Conservation (phyloP, 306 rosid species). For the cucumber (Cucumis sativus) region DNA sequence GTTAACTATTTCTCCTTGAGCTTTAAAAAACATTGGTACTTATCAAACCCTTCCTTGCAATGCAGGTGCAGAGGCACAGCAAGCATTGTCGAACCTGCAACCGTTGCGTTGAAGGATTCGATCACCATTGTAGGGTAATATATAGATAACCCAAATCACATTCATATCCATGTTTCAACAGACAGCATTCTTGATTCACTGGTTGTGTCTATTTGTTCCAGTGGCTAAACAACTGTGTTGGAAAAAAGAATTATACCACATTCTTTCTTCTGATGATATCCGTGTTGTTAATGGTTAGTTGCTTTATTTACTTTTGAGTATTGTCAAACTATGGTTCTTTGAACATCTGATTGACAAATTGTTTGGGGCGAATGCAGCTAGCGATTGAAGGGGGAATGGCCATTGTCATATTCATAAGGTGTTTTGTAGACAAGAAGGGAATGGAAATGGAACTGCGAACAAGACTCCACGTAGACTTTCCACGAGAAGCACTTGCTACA, state of each 20-base stretch:
- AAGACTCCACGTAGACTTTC: constrained; percentile 46
- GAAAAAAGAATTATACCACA: constrained; percentile 78
- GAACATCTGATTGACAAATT: neutral
- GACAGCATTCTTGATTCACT: neutral
- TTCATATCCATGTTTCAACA: neutral
- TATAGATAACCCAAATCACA: neutral
- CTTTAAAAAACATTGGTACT: neutral
- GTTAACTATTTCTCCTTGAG: too few relatives aligned
- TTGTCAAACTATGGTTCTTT: neutral
- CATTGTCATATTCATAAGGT: constrained; percentile 66
- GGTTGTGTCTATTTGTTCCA: constrained; percentile 17
- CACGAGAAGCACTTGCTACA: constrained; percentile 68
- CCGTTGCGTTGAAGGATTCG: constrained; percentile 92
- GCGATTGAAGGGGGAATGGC: constrained; percentile 77
- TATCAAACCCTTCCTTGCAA: neutral
- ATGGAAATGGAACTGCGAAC: constrained; percentile 54
- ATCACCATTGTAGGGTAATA: constrained; percentile 88
- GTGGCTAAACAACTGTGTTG: constrained; percentile 98
- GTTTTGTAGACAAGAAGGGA: constrained; percentile 63
- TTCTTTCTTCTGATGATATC: constrained; percentile 80
- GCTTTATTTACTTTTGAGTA: constrained; percentile 2
- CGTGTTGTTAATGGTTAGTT: constrained; percentile 56
- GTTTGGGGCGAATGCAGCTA: constrained; percentile 28
- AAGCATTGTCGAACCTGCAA: constrained; percentile 95
- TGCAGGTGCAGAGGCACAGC: constrained; percentile 68